These are phyloP conservation scores for Davidsoniella virescens DNA, from an alignment of 2,329 filamentous ascomycete species.

Conservation along the genomic window DNA sequence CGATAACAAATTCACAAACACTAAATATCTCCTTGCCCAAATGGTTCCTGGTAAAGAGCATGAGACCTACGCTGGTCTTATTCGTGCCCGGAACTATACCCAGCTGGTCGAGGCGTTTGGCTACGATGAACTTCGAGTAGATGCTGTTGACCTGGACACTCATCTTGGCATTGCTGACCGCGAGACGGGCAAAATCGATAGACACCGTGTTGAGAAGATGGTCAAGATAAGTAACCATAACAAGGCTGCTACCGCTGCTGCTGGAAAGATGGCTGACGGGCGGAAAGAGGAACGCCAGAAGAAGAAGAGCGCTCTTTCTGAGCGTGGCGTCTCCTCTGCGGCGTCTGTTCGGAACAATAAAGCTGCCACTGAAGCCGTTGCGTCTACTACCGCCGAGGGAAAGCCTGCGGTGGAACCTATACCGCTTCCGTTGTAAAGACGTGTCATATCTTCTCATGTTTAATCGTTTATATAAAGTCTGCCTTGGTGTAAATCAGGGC, in stretches of 20 bases:
- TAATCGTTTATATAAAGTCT: constrained; percentile 4
- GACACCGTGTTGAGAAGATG: constrained; percentile 11
- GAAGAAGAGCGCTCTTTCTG: constrained; percentile 23
- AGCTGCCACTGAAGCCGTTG: constrained; percentile 13
- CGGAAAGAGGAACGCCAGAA: constrained; percentile 20
- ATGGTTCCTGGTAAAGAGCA: constrained; percentile 64
- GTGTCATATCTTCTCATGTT: neutral
- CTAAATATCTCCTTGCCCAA: constrained; percentile 76
- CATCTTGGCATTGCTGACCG: constrained; percentile 28
- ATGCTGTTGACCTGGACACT: constrained; percentile 50
- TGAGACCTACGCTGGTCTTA: constrained; percentile 43
- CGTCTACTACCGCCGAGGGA: neutral
- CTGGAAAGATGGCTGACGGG: constrained; percentile 28
- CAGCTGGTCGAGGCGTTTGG: constrained; percentile 51
- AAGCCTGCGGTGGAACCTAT: neutral
- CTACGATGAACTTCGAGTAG: constrained; percentile 44
- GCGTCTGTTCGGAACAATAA: constrained; percentile 4
- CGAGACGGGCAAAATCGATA: constrained; percentile 10
- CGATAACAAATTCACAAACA: constrained; percentile 81
- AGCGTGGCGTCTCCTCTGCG: constrained; percentile 17
- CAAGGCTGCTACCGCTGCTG: constrained; percentile 25
- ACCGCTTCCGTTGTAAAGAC: neutral
- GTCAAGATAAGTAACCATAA: constrained; percentile 16
- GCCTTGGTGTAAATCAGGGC: neutral
- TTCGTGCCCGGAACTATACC: constrained; percentile 51